Percentiles rank a stretch among this genome's conserved stretches.
Conservation (phyloP, 2,329 filamentous ascomycete species). For the Nothomitra cinnamomea region DNA sequence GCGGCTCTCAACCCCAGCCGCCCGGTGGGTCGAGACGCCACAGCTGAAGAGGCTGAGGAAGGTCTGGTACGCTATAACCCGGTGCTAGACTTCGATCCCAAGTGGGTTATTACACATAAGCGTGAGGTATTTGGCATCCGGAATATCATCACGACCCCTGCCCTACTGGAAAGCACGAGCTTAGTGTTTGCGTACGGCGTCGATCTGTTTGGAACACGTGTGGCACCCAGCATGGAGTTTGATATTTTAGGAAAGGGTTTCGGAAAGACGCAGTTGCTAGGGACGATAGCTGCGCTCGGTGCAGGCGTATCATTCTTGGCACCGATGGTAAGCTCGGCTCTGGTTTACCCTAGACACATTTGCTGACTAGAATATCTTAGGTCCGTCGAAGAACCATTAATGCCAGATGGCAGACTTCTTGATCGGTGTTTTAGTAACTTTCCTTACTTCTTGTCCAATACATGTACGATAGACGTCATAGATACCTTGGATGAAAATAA, state of each 20-base stretch:
- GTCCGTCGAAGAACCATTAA: background rate
- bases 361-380: background rate
- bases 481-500: too few relatives aligned
- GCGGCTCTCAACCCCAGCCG: slow-evolving; percentile 69
- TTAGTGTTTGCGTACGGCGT: slow-evolving; percentile 75
- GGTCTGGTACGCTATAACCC: slow-evolving; percentile 64
- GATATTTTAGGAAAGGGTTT: slow-evolving; percentile 89
- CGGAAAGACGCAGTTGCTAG: slow-evolving; percentile 70
- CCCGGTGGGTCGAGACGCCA: slow-evolving; percentile 71
- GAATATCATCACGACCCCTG: slow-evolving; percentile 56
- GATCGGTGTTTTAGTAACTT: background rate
- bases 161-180: slow-evolving; percentile 79
- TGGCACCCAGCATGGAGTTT: slow-evolving; percentile 78
- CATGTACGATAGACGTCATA: too few relatives aligned
- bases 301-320: slow-evolving; percentile 61
- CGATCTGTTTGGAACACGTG: slow-evolving; percentile 74
- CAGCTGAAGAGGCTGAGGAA: slow-evolving; percentile 62
- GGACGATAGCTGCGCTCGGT: slow-evolving; percentile 66
- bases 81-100: slow-evolving; percentile 66
- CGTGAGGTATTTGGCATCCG: slow-evolving; percentile 64
- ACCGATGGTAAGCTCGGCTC: slow-evolving; percentile 49
- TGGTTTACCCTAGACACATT: background rate
- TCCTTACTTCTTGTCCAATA: too few relatives aligned
- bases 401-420: background rate
- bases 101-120: slow-evolving; percentile 62